Base-by-base conservation (phyloP, 768 basidiomycete genomes). In the Wakefieldia striispora region DNA sequence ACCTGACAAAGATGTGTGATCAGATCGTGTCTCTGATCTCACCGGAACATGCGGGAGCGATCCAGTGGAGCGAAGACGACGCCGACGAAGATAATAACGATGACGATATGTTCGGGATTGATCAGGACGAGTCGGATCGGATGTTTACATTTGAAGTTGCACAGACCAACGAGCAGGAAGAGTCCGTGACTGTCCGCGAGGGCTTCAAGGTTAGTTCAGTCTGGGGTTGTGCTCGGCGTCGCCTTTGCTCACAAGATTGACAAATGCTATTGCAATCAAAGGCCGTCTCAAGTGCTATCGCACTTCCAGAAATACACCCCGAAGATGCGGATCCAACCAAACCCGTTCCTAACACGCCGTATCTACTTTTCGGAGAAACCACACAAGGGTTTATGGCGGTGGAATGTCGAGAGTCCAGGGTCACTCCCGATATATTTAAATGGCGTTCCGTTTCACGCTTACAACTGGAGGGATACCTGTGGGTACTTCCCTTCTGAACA, bases 1-100 rank as follows among this genome's bases (percentile, higher is more conserved):
- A 85, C 54, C 74, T 84, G 12, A 81, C 73, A 2, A 81, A 81
- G 63, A 70, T 84, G 34, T 67, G 75, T 16, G 82, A 85, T 53
- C 83, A 84, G 60, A 59, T 78, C 2, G 58, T 76, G 1, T 76
- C 75, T 23, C 58, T 84, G 29, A 61, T 84, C 17, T 80, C 82
- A 4, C 58, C 74, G 0, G 72, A 75, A 13, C 76, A 83, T 40
- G 68, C 76, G 0, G 53, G 64, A 33, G 60, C 71, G 3, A 66
- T 84, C 41, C 59, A 80, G 3, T 82, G 75, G 75, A 65, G 57
- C 11, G 68, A 74, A 1, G 69, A 74, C 2, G 50, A 57, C 6
- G n/a, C n/a, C n/a, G 62, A 60, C 0, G 43, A 66, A 23, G 11
- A 55, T 24, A 61, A 72, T 4, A 66, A 71, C 0, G 45, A 60